Conservation (phyloP, 164 flowering plant species). For the Umbellularia californica region DNA sequence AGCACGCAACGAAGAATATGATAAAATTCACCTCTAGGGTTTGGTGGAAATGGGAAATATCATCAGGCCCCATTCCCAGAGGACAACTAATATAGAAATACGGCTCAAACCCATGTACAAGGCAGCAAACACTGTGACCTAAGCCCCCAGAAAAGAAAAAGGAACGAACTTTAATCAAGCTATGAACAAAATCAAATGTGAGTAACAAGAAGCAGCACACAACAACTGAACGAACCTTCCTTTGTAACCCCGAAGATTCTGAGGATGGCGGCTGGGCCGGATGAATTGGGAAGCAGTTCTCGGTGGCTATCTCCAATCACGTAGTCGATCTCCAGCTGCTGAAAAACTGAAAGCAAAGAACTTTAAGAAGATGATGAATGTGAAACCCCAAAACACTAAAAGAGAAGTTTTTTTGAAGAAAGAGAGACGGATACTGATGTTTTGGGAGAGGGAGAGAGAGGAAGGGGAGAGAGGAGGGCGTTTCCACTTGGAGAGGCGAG, state of each 20-base stretch:
- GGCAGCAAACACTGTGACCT: conserved; percentile 96
- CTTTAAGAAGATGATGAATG: neutral
- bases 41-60: conserved; percentile 71
- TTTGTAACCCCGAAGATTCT: conserved; percentile 91
- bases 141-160: neutral
- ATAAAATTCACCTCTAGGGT: conserved; percentile 61
- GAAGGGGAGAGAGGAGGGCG: conserved; percentile 63
- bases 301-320: conserved; percentile 73
- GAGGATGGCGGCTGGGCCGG: conserved; percentile 81
- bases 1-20: neutral
- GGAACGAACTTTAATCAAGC: neutral
- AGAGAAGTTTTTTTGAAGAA: neutral
- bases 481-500: conserved; percentile 65
- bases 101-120: conserved; percentile 96
- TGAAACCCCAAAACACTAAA: neutral
- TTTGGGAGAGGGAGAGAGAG: conserved; percentile 40
- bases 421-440: conserved; percentile 36
- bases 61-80: conserved; percentile 93
- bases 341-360: conserved; percentile 51
- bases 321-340: conserved; percentile 95
- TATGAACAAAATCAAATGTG: neutral
- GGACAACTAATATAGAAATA: conserved; percentile 88
- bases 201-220: neutral
- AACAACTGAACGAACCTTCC: conserved; percentile 50
- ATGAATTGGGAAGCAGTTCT: conserved; percentile 49